These are phyloP conservation scores for Knufia fluminis DNA, from an alignment of 2,329 filamentous ascomycete species.

Conservation along the genomic window DNA sequence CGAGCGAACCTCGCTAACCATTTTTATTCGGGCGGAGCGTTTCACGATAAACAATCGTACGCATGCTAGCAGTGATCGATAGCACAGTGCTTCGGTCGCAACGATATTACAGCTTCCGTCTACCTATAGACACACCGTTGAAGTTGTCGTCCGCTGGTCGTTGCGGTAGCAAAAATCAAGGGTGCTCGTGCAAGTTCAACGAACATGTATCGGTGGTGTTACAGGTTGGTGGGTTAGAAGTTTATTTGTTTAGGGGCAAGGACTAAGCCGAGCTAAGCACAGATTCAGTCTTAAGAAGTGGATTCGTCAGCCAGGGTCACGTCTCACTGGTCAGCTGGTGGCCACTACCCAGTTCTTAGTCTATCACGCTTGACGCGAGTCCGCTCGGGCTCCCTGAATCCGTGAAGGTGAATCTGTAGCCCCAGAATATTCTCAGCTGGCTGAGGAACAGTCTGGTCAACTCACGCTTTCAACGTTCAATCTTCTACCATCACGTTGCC, in stretches of 20 bases:
- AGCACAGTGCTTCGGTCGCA: too few relatives aligned
- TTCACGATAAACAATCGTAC: not conserved
- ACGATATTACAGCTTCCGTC: too few relatives aligned
- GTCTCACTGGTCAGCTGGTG: not conserved
- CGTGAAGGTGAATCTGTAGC: not conserved
- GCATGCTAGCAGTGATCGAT: not conserved
- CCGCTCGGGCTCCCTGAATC: slow-evolving; percentile 9
- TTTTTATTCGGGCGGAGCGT: not conserved
- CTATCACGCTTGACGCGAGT: not conserved
- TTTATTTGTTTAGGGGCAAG: slow-evolving; percentile 6
- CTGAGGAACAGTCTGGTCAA: slow-evolving; percentile 5
- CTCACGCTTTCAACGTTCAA: not conserved
- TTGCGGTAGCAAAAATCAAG: too few relatives aligned
- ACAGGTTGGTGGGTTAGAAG: not conserved
- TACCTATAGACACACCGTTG: too few relatives aligned
- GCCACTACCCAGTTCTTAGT: not conserved
- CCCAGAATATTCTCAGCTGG: slow-evolving; percentile 4
- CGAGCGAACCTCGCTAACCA: slow-evolving; percentile 7
- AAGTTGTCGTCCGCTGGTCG: too few relatives aligned
- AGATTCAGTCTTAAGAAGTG: not conserved
- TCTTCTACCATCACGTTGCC: not conserved
- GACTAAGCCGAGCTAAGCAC: too few relatives aligned
- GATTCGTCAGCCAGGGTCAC: not conserved
- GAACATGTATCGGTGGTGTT: not conserved
- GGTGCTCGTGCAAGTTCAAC: slow-evolving; percentile 2